These are phyloP conservation scores for Linderniella brevidens DNA, from an alignment of 257 asterid species.

Conservation along the genomic window DNA sequence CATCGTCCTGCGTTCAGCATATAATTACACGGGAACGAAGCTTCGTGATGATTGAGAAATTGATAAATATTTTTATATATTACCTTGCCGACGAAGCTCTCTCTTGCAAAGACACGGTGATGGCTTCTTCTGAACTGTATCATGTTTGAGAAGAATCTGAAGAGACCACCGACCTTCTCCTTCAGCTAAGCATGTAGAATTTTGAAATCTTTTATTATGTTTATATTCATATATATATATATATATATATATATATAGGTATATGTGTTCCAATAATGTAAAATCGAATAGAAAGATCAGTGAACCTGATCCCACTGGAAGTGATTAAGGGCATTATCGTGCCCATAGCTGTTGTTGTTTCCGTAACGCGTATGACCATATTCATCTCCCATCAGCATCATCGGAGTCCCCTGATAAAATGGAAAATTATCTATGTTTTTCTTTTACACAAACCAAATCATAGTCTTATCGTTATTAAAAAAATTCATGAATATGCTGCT, in stretches of 20 bases:
- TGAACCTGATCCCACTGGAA: slow-evolving; percentile 79
- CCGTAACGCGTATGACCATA: slow-evolving; percentile 91
- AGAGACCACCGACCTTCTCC: slow-evolving; percentile 52
- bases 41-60: background rate
- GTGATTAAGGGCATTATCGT: slow-evolving; percentile 71
- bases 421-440: slow-evolving; percentile 8
- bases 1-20: slow-evolving; percentile 46
- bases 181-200: slow-evolving; percentile 48
- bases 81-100: slow-evolving; percentile 71
- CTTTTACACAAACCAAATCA: too few relatives aligned
- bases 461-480: too few relatives aligned
- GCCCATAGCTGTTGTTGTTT: slow-evolving; percentile 95
- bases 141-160: slow-evolving; percentile 81
- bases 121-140: slow-evolving; percentile 51
- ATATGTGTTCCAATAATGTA: background rate
- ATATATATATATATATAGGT: slow-evolving; percentile 2
- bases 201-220: slow-evolving; percentile 13
- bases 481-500: background rate
- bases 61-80: slow-evolving; percentile 6
- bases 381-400: slow-evolving; percentile 99
- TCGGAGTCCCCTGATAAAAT: slow-evolving; percentile 70
- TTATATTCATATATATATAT: slow-evolving; percentile 4
- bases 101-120: slow-evolving; percentile 34
- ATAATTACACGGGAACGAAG: slow-evolving; percentile 1
- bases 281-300: slow-evolving; percentile 11